Conservation (phyloP, 208 protist species). For the Wallacemonas rigidus region DNA sequence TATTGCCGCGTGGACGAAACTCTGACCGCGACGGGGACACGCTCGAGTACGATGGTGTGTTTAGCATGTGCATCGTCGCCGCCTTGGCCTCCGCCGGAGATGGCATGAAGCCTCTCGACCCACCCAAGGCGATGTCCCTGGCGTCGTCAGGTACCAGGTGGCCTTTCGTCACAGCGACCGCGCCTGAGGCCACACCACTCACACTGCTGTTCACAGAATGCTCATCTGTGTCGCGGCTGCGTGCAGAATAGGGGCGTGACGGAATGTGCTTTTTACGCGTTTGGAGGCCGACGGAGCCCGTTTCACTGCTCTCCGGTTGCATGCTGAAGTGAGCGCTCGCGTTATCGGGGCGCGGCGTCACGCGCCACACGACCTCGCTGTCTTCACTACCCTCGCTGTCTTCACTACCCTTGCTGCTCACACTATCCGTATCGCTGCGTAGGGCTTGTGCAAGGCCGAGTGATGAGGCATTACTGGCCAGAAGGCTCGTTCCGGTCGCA, state of each 20-base stretch:
- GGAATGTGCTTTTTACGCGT: slow-evolving; percentile 13
- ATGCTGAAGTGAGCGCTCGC: neutral
- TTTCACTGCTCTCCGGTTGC: neutral
- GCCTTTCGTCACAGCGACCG: neutral
- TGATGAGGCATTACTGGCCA: neutral
- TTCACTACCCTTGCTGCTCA: neutral
- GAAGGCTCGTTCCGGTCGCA: neutral
- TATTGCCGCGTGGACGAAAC: slow-evolving; percentile 14
- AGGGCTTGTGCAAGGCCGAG: neutral
- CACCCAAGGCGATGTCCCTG: neutral
- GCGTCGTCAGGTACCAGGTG: neutral
- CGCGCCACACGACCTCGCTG: slow-evolving; percentile 17
- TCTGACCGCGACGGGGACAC: neutral
- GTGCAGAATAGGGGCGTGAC: neutral
- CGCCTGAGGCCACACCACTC: neutral
- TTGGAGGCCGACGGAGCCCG: neutral
- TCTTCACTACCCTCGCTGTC: slow-evolving; percentile 10
- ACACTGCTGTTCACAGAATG: neutral
- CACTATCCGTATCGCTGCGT: neutral
- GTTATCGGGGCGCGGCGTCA: slow-evolving; percentile 15
- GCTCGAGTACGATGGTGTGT: slow-evolving; percentile 15
- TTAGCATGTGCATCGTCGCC: slow-evolving; percentile 3
- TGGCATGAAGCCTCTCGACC: neutral
- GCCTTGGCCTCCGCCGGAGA: slow-evolving; percentile 1
- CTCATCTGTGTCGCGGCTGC: slow-evolving; percentile 6